Evolutionary conservation across 805 yeast genomes (phyloP).

Genomic region (Phaffomyces antillensis): DNA sequence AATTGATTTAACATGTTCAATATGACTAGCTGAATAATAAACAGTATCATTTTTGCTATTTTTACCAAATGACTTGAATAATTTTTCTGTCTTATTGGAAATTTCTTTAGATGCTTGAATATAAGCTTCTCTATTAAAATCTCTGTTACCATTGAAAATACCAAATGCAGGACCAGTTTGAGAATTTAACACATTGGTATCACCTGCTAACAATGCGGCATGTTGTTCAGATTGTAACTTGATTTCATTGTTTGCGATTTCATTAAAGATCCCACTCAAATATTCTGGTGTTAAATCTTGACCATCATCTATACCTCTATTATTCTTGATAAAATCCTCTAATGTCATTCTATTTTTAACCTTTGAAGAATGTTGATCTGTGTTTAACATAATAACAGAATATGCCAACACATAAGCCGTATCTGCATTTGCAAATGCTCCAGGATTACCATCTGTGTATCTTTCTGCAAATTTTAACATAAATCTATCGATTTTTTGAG

Average conservation of each 20-base stretch:
- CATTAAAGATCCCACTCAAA: constrained; percentile 62
- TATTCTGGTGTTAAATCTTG: constrained; percentile 72
- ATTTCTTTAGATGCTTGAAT: constrained; percentile 89
- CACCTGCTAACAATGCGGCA: constrained; percentile 75
- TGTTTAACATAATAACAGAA: constrained; percentile 87
- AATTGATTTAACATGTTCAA: constrained; percentile 87
- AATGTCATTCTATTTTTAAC: constrained; percentile 81
- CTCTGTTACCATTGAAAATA: constrained; percentile 59
- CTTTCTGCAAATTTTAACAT: constrained; percentile 96
- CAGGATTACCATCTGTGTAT: constrained; percentile 81
- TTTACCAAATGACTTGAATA: constrained; percentile 60
- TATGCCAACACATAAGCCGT: constrained; percentile 89
- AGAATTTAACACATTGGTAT: constrained; percentile 25
- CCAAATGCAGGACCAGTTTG: constrained; percentile 37
- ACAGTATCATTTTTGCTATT: constrained; percentile 35
- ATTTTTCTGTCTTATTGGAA: constrained; percentile 79
- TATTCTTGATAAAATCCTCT: constrained; percentile 81
- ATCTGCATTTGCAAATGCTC: constrained; percentile 85
- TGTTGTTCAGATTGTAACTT: constrained; percentile 91
- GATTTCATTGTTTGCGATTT: constrained; percentile 79
- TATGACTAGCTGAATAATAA: constrained; percentile 77
- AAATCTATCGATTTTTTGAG: constrained; percentile 93
- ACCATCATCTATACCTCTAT: constrained; percentile 89
- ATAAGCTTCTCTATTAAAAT: constrained; percentile 74
- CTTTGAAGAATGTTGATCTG: constrained; percentile 88